A percentile compares a stretch with the other conserved stretches of the same genome.
Conservation (phyloP, 176 grass and related monocot species). For the Eragrostis curvula region DNA sequence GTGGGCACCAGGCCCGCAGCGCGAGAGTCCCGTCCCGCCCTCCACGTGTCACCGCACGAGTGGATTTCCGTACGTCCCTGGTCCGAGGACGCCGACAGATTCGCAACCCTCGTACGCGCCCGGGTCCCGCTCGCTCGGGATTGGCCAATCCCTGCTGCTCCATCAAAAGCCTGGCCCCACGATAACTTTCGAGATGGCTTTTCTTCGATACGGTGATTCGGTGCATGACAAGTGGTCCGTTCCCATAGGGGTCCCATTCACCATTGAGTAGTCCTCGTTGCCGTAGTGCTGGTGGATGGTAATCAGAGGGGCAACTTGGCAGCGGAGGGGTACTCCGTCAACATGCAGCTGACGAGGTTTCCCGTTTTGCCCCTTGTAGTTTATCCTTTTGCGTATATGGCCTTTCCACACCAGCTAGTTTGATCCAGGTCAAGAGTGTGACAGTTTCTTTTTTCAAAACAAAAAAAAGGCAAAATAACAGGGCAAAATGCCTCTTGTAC, state of each 20-base stretch:
- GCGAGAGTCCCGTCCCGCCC: not conserved
- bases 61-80: slow-evolving; percentile 37
- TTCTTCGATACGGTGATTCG: fast-evolving
- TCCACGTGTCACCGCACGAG: not conserved
- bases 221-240: not conserved
- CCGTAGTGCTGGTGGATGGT: not conserved
- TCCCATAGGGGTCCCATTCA: fast-evolving
- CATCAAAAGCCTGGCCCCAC: not conserved
- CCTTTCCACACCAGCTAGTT: too few species aligned
- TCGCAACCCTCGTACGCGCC: slow-evolving; percentile 52
- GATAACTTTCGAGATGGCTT: not conserved
- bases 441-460: too few species aligned
- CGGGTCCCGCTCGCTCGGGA: not conserved
- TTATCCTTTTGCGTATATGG: too few species aligned
- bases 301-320: not conserved
- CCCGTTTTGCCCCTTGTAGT: not conserved
- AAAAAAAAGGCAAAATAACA: too few species aligned
- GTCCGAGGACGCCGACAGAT: slow-evolving; percentile 49
- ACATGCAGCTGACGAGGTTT: not conserved
- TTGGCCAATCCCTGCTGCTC: not conserved
- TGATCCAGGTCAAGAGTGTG: too few species aligned
- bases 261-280: not conserved
- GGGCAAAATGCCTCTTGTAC: too few species aligned
- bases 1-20: not conserved
- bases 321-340: not conserved